Evolutionary conservation across 352 stramenopile species (phyloP), one percentile per base, ranked within the genome.

Genomic region (Lagenidium giganteum): DNA sequence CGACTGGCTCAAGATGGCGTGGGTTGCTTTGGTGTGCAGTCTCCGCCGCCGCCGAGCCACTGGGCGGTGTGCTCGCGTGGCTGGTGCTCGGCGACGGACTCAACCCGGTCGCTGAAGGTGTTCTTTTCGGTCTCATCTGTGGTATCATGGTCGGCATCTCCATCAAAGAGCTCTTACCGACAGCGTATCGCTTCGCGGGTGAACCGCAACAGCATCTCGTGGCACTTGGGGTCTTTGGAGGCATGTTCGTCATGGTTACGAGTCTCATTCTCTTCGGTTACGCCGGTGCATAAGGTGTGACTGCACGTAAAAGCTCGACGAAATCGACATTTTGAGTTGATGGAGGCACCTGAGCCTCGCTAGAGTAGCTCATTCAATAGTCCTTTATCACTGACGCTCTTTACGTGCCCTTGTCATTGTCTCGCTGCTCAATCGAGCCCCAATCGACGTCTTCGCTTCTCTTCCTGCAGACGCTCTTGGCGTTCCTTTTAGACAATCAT

Each of bases 11-110:
- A 56, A 80, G 93, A 11, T 51, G 70, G 20, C 88, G 97, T 38
- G 95, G 87, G 1, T 98, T 98, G 64, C 67, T 88, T 32, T 98
- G 90, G 91, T 92, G 83, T 14, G 51, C 72, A 8, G 29, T 98
- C 12, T 91, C 74, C 23, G 95, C 91, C 14, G 40, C 97, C 16
- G 89, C 92, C 8, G 85, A 98, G 73, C 74, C 83, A 4, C 44
- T 98, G n/a, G 96, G 88, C 6, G 95, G 87, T 12, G 45, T 83
- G 2, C 61, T 99, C 20, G 95, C 80, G 23, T 97, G 77, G 72
- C 32, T 42, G 1, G 44, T 40, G 27, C 16, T 85, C 42, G 62
- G 62, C 44, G 31, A 59, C 55, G 38, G 69, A 60, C 14, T 83
- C 51, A 32, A 97, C 70, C 86, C 73, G 11, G 17, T 97, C 2